Evolutionary conservation across 495 filamentous ascomycete species (phyloP).

Genomic region (Aspergillus haitiensis): DNA sequence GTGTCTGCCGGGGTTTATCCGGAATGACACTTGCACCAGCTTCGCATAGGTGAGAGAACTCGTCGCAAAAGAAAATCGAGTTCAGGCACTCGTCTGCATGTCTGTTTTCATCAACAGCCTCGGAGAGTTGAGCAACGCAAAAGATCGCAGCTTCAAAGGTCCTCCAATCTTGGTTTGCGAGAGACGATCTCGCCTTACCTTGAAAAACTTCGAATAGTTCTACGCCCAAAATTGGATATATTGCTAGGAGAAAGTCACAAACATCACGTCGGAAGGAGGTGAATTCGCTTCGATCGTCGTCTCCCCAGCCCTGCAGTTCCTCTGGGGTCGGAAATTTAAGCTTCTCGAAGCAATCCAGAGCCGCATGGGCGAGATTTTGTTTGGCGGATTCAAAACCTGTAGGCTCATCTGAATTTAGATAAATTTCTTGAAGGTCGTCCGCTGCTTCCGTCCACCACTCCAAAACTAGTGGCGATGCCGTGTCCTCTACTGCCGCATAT

Average conservation of each 20-base stretch:
- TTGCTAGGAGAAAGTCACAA: conserved; percentile 73
- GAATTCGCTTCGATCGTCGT: conserved; percentile 70
- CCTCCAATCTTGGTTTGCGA: conserved; percentile 64
- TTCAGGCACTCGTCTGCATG: conserved; percentile 66
- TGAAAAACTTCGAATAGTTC: conserved; percentile 70
- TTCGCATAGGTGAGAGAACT: conserved; percentile 53
- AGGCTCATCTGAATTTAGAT: conserved; percentile 31
- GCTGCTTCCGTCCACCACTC: conserved; percentile 76
- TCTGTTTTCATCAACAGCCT: conserved; percentile 67
- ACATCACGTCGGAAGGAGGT: conserved; percentile 78
- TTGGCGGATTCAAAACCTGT: conserved; percentile 31
- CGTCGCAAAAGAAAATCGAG: conserved; percentile 67
- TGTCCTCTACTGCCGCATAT: conserved; percentile 73
- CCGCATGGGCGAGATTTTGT: conserved; percentile 38
- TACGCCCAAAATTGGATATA: conserved; percentile 69
- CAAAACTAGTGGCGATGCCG: conserved; percentile 70
- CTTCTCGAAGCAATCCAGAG: conserved; percentile 42
- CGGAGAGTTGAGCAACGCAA: conserved; percentile 73
- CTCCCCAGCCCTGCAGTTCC: conserved; percentile 60
- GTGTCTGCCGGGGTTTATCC: conserved; percentile 70
- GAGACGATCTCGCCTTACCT: conserved; percentile 57
- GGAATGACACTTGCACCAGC: conserved; percentile 54
- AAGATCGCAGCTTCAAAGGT: conserved; percentile 80
- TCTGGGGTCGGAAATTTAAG: conserved; percentile 35
- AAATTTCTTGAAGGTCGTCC: conserved; percentile 38